phyloP scores from a whole-genome alignment of 2,329 filamentous ascomycete genomes.

The Exophiala xenobiotica region DNA sequence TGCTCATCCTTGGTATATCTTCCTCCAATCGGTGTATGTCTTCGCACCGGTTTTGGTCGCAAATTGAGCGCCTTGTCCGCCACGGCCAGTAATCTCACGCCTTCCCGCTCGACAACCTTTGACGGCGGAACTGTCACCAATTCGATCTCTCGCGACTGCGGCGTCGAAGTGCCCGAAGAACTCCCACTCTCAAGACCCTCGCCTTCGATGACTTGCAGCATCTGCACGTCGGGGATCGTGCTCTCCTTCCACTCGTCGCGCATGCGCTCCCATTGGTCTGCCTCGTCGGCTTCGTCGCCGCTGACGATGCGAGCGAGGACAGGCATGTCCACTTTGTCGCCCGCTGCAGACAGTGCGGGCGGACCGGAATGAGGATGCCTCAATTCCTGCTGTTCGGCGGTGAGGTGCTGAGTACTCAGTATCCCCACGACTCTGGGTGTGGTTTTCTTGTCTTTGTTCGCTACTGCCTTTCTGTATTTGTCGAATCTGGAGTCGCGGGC shows the following conservation, averaged over 20 bases:
- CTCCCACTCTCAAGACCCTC: background rate
- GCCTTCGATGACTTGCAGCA: constrained; percentile 23
- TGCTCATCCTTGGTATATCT: constrained; percentile 22
- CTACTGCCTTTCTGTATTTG: constrained; percentile 6
- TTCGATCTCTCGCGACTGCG: background rate
- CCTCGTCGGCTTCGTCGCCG: constrained; percentile 27
- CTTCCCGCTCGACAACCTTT: constrained; percentile 5
- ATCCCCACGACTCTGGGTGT: background rate
- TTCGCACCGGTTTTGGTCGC: constrained; percentile 10
- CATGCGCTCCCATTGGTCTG: constrained; percentile 22
- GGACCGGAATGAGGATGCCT: constrained; percentile 28
- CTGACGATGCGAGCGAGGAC: constrained; percentile 24
- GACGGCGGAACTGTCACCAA: constrained; percentile 1
- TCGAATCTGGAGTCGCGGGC: constrained; percentile 7
- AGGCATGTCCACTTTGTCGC: constrained; percentile 17
- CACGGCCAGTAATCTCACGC: constrained; percentile 3
- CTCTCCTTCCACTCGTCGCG: constrained; percentile 23
- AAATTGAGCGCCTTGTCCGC: background rate
- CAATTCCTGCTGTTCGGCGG: constrained; percentile 20
- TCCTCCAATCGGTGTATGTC: constrained; percentile 18
- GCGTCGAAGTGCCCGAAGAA: constrained; percentile 13
- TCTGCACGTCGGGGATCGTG: constrained; percentile 7
- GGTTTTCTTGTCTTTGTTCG: constrained; percentile 6
- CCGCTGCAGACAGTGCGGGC: constrained; percentile 15
- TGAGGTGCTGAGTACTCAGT: constrained; percentile 12